A percentile compares a stretch with the other conserved stretches of the same genome.
These are phyloP conservation scores for Penicillium sp. DNA, from an alignment of 2,329 filamentous ascomycete genomes.

Conservation along the genomic window DNA sequence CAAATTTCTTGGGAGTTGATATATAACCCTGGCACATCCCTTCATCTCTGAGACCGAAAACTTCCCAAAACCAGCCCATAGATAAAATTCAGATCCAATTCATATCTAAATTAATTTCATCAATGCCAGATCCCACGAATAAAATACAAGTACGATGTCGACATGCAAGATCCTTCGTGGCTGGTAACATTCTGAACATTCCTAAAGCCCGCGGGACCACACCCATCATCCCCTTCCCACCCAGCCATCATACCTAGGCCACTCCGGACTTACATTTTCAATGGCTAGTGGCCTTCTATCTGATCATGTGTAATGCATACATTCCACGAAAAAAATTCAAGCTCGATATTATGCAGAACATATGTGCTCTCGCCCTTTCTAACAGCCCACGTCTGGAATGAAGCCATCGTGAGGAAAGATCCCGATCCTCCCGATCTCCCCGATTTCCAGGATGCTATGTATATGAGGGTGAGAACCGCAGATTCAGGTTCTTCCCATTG, in stretches of 20 bases:
- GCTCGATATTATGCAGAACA: constrained; percentile 1
- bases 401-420: constrained; percentile 9
- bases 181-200: constrained; percentile 25
- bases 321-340: background rate
- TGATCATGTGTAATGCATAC: background rate
- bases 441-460: constrained; percentile 1
- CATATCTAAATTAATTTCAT: background rate
- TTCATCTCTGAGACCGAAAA: background rate
- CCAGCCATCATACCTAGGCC: background rate
- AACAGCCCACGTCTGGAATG: constrained; percentile 25
- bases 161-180: constrained; percentile 13
- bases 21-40: background rate
- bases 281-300: background rate
- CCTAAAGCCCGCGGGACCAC: constrained; percentile 9
- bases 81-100: background rate
- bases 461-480: constrained; percentile 12
- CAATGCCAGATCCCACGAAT: background rate
- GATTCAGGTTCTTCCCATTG: background rate
- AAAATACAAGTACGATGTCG: background rate
- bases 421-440: background rate
- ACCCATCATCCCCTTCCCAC: background rate
- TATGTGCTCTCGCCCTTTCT: background rate
- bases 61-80: background rate
- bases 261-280: background rate
- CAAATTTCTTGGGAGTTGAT: background rate